phyloP scores from a whole-genome alignment of 257 asterid genomes.

The Penstemon eatonii region DNA sequence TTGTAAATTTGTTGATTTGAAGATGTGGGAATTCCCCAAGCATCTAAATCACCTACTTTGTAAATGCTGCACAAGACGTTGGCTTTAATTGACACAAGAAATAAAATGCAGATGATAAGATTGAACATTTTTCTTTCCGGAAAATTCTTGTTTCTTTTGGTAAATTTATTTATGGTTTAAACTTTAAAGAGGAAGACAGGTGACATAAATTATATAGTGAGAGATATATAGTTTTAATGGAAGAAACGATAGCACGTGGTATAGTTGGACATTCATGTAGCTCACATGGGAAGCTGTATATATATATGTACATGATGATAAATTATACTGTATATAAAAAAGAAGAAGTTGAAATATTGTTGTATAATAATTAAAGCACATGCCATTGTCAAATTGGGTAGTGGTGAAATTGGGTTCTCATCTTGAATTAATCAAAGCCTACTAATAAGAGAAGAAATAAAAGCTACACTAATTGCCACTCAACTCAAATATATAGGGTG shows the following conservation, averaged over 20 bases:
- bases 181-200: neutral
- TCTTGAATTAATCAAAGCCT: neutral
- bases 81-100: conserved; percentile 40
- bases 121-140: conserved; percentile 40
- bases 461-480: neutral
- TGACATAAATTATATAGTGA: neutral
- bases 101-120: conserved; percentile 28
- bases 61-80: conserved; percentile 43
- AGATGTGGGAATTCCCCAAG: conserved; percentile 71
- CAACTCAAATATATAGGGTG: too few species aligned
- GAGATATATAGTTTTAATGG: neutral
- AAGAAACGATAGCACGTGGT: conserved; percentile 43
- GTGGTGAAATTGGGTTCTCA: neutral
- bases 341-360: too few species aligned
- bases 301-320: neutral
- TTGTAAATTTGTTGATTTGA: conserved; percentile 57
- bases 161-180: conserved; percentile 17
- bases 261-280: conserved; percentile 35
- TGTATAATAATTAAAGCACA: neutral
- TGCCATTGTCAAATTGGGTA: conserved; percentile 4
- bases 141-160: neutral
- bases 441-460: too few species aligned
- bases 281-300: conserved; percentile 32
- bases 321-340: neutral
- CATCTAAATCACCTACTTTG: conserved; percentile 77